These are phyloP conservation scores for Ophiocordyceps sinensis DNA, from an alignment of 2,329 filamentous ascomycete genomes.

Conservation along the genomic window DNA sequence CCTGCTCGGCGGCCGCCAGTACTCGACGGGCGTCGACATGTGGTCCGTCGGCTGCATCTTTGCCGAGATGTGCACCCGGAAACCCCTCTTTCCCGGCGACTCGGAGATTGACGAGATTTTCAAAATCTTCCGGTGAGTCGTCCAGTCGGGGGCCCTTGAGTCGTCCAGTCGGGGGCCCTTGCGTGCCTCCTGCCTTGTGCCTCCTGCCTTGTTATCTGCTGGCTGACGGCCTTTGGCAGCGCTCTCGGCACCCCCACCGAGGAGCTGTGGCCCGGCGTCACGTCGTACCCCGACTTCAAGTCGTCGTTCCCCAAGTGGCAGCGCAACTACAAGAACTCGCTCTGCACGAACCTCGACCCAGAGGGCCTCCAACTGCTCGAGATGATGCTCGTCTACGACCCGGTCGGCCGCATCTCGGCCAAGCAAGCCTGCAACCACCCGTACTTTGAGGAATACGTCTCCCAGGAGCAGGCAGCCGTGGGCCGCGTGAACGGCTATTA, in stretches of 20 bases:
- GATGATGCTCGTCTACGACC: slow-evolving; percentile 71
- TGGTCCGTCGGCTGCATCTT: slow-evolving; percentile 94
- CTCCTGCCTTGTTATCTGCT: background rate
- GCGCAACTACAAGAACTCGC: slow-evolving; percentile 47
- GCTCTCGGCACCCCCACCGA: slow-evolving; percentile 75
- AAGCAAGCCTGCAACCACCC: slow-evolving; percentile 77
- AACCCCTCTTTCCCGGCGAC: slow-evolving; percentile 83
- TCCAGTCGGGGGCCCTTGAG: too few relatives aligned
- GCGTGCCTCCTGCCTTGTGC: background rate
- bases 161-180: too few relatives aligned
- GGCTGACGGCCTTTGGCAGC: slow-evolving; percentile 20
- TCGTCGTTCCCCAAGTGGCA: slow-evolving; percentile 83
- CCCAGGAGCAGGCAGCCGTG: slow-evolving; percentile 13
- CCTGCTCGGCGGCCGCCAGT: slow-evolving; percentile 77
- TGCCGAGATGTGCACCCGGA: slow-evolving; percentile 90
- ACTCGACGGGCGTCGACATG: slow-evolving; percentile 91
- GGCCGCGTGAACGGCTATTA: slow-evolving; percentile 20
- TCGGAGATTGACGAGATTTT: slow-evolving; percentile 43
- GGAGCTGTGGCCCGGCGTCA: slow-evolving; percentile 75
- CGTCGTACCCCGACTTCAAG: slow-evolving; percentile 92
- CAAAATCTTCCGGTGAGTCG: slow-evolving; percentile 53
- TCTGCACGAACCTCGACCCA: slow-evolving; percentile 63
- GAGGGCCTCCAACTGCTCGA: slow-evolving; percentile 53
- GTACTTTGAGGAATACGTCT: slow-evolving; percentile 48
- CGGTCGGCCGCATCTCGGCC: slow-evolving; percentile 72